Evolutionary conservation across 2,329 filamentous ascomycete species (phyloP), one percentile per base, ranked within the genome.

Genomic region (Sporothrix schenckii): DNA sequence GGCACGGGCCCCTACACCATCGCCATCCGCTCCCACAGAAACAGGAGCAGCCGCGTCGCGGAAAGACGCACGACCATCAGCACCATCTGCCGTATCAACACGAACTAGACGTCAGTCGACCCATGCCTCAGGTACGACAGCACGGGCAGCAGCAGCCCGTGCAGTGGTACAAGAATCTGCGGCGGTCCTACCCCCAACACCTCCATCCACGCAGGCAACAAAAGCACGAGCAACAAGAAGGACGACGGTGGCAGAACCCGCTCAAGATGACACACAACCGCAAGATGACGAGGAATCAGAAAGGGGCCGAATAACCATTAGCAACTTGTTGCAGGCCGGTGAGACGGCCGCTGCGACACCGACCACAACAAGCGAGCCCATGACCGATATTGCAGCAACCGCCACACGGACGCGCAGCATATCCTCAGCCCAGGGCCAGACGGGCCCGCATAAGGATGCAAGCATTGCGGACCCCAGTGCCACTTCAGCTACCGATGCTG

Each of bases 131-230:
- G 56, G 27, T 14, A 21, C 66, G 21, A 21, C 53, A 24, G 24
- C 24, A 24, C 16, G 54, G 10, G 44, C 21, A 41, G 19, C 54
- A 7, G 61, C 61, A 44, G 66, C 19, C 9, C 30, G n/a, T n/a
- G 56, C 24, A n/a, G 34, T 49, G 14, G n/a, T 9, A 9, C 47
- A 39, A 49, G 67, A 69, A 27, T 13, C 41, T 14, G 24, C 30
- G 16, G 58, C 68, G 7, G 58, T n/a, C 14, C 24, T 61, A 11
- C 30, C 63, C 9, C 70, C 67, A 1, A 71, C 67, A 3, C 70
- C 67, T n/a, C 44, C 47, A 16, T 14, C 50, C 13, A 47, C 60
- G 10, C 69, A 70, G 14, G 11, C 60, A 10, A 9, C 63, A 21
- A 41, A n/a, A 19, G 19, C 50, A 39, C 66, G 69, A 24, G 24